Evolutionary conservation across 2,329 filamentous ascomycete genomes (phyloP).

Genomic region (Nemania bipapillata): DNA sequence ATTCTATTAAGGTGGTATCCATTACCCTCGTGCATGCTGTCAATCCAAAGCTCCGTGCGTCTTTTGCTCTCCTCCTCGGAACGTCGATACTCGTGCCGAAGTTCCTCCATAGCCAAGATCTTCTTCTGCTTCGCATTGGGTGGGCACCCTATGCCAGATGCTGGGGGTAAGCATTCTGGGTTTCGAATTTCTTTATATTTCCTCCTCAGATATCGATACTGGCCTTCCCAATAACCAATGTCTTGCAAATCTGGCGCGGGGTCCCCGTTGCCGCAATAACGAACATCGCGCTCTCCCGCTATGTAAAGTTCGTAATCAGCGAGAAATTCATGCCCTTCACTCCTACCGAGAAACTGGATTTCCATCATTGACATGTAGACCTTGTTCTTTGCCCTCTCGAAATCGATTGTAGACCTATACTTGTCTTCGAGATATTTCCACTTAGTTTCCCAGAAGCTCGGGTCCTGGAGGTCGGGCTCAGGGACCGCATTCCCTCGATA

Average conservation of each 20-base stretch:
- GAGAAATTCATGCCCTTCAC: neutral
- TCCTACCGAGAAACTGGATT: neutral
- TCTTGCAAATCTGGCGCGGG: constrained; percentile 9
- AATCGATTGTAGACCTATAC: neutral
- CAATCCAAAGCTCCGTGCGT: neutral
- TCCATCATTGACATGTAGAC: neutral
- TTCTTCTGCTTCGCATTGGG: neutral
- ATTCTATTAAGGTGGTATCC: no score
- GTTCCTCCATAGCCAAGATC: neutral
- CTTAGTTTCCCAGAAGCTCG: constrained; percentile 16
- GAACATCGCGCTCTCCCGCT: neutral
- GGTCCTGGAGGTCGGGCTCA: constrained; percentile 12
- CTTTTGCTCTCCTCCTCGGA: neutral
- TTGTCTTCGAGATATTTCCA: neutral
- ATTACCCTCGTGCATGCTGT: neutral
- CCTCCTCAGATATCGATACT: neutral
- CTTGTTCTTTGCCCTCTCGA: neutral
- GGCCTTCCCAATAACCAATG: constrained; percentile 12
- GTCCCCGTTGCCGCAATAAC: constrained; percentile 1
- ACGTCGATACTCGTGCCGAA: neutral
- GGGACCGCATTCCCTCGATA: constrained; percentile 17
- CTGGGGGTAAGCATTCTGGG: no score
- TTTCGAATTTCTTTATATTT: neutral
- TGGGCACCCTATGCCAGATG: neutral
- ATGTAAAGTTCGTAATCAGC: constrained; percentile 16